Evolutionary conservation across 202 grass and related monocot genomes (phyloP), one percentile per base, ranked within the genome.

Genomic region (Setaria italica): DNA sequence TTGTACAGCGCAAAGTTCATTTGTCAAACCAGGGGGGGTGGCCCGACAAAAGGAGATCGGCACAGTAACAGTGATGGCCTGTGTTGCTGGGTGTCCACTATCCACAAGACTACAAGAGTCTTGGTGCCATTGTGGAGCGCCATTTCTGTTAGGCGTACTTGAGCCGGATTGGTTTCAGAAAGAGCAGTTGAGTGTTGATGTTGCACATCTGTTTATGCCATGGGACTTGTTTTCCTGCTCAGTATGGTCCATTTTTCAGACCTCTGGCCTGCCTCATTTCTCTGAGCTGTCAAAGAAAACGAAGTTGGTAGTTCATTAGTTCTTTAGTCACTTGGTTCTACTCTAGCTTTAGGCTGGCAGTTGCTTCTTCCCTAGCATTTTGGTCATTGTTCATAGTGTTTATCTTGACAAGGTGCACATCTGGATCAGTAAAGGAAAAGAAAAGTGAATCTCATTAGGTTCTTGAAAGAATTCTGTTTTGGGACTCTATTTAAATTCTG

Each of bases 1-100:
- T 73, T 92, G 85, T 89, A 82, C 77, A 82, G 77, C 11, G 33
- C 57, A 83, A 83, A 17, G 64, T 81, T 81, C 66, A 79, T 87
- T 63, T 58, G 51, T 35, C 25, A 3, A 17, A 70, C 33, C 15
- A 45, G 59, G 33, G 59, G 43, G 19, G 51, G 33, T 60, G 66
- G 39, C 41, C 51, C 43, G 35, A n/a, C 10, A 25, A 42, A 66
- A 81, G 71, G 48, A 59, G 48, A 69, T 67, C 33, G 48, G 56
- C 47, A 46, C 16, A 42, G 7, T 11, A 54, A 33, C 2, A 17
- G 53, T 53, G 15, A 45, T 70, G 1, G 2, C 47, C 20, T 20
- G 37, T 71, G 47, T 33, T 57, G 4, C 16, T 21, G 63, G 63
- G 47, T 46, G 80, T 76, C 20, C 8, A 59, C 19, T 8, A 45